Conservation (phyloP, 2,329 filamentous ascomycete species). For the Venturiaceae sp. region DNA sequence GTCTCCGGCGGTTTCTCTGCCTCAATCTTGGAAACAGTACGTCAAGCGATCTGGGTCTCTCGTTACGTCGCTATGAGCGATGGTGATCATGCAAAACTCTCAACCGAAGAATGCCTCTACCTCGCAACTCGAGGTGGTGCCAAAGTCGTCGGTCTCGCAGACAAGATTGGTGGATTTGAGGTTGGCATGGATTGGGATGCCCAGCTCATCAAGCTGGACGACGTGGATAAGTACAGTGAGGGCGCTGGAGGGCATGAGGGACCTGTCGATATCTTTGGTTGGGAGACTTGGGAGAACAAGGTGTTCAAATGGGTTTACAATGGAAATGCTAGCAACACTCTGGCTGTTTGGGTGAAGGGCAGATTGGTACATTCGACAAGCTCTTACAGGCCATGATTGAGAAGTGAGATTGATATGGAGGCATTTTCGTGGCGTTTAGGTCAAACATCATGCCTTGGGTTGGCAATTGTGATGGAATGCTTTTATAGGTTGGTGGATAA, state of each 20-base stretch:
- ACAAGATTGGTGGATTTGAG: constrained; percentile 70
- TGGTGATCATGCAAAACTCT: constrained; percentile 50
- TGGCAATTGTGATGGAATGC: background rate
- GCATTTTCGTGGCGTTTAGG: too few species aligned
- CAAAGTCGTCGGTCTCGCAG: constrained; percentile 62
- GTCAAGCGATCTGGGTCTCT: constrained; percentile 72
- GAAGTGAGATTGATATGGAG: too few species aligned
- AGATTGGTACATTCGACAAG: constrained; percentile 58
- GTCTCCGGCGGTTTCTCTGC: constrained; percentile 80
- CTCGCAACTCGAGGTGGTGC: constrained; percentile 86
- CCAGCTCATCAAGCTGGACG: constrained; percentile 62
- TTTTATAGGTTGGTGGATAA: background rate
- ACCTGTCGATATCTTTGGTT: constrained; percentile 81
- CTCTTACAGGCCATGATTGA: constrained; percentile 8
- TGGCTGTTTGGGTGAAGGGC: constrained; percentile 81
- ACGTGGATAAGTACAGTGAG: constrained; percentile 18
- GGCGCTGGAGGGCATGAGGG: constrained; percentile 32
- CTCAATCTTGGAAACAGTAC: constrained; percentile 70
- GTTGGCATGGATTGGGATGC: constrained; percentile 86
- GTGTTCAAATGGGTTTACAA: constrained; percentile 92
- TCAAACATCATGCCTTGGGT: too few species aligned
- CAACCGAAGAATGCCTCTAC: constrained; percentile 78
- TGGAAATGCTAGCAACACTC: constrained; percentile 87
- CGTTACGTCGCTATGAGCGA: constrained; percentile 55
- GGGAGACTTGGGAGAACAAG: constrained; percentile 78